Evolutionary conservation across 1,139 yeast species (phyloP).

Genomic region (Saccharomyces pastorianus): DNA sequence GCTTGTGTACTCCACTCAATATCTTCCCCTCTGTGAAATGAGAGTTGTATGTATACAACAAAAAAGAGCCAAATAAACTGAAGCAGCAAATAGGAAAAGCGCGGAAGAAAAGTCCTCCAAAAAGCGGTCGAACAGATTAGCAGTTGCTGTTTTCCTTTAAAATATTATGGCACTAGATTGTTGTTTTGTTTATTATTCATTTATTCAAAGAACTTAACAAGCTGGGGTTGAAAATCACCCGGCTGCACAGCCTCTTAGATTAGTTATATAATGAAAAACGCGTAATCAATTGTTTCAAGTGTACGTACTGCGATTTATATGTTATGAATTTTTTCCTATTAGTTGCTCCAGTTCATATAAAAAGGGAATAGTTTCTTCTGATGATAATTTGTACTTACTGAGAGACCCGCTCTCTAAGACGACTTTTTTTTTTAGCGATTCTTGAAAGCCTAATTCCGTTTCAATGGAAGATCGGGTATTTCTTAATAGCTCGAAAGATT

Average conservation of each 20-base stretch:
- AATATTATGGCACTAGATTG: not conserved
- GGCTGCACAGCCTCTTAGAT: not conserved
- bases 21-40: not conserved
- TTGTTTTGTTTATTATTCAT: not conserved
- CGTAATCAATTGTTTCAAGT: not conserved
- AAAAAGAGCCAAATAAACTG: not conserved
- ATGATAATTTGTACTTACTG: slow-evolving; percentile 5
- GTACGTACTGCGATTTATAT: not conserved
- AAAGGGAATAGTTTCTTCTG: slow-evolving; percentile 15
- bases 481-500: slow-evolving; percentile 26
- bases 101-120: not conserved
- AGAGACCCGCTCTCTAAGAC: not conserved
- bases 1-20: not conserved
- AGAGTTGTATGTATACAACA: not conserved
- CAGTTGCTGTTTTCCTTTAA: not conserved
- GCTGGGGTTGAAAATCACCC: slow-evolving; percentile 1
- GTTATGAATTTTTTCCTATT: slow-evolving; percentile 4
- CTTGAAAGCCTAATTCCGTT: not conserved
- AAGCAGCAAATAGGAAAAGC: not conserved
- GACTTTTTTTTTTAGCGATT: not conserved
- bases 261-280: too few species aligned
- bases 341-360: slow-evolving; percentile 11
- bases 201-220: not conserved
- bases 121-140: not conserved
- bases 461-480: slow-evolving; percentile 7